Conservation (phyloP, 371 early-diverging fungal genomes). For the Mortierella sp. region DNA sequence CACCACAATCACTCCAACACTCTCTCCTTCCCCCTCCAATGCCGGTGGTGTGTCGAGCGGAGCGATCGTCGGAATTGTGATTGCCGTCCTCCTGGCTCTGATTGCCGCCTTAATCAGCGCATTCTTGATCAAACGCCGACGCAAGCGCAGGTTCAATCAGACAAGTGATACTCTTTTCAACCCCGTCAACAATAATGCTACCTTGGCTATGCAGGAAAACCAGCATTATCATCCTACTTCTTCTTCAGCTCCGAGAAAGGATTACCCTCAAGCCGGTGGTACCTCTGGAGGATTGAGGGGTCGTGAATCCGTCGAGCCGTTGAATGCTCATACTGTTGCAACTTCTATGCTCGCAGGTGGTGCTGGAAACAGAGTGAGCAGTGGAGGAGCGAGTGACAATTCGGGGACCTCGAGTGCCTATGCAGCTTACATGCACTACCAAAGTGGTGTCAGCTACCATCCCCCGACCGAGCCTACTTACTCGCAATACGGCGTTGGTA, state of each 20-base stretch:
- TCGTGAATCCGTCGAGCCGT: conserved; percentile 15
- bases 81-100: conserved; percentile 22
- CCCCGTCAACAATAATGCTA: conserved; percentile 23
- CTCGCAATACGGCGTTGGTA: conserved; percentile 16
- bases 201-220: conserved; percentile 40
- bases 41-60: conserved; percentile 29
- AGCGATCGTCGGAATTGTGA: conserved; percentile 40
- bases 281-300: conserved; percentile 18
- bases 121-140: conserved; percentile 30
- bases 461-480: conserved; percentile 27
- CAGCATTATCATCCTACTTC: not conserved
- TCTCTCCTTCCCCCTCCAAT: not conserved
- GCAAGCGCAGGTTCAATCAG: not conserved
- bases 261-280: not conserved
- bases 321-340: conserved; percentile 9
- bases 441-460: conserved; percentile 16
- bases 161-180: conserved; percentile 36
- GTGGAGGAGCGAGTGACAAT: conserved; percentile 15
- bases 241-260: not conserved
- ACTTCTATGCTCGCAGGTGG: not conserved
- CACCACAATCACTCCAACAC: not conserved
- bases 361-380: not conserved
- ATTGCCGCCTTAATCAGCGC: conserved; percentile 21
- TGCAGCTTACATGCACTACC: not conserved
- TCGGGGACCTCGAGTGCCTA: not conserved